Evolutionary conservation across 257 asterid species (phyloP).

Genomic region (Primulina eburnea): DNA sequence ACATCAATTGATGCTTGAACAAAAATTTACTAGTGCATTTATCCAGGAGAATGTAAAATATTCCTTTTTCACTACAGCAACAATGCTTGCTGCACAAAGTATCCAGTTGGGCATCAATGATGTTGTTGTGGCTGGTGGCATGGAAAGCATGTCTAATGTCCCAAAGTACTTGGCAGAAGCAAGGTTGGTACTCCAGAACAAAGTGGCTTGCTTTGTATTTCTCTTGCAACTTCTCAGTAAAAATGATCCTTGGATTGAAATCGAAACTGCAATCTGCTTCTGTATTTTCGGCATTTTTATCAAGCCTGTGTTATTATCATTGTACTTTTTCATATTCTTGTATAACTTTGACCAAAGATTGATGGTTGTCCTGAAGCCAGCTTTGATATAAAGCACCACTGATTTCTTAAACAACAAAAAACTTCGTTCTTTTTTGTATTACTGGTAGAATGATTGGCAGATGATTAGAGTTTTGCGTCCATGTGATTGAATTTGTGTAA

Average conservation of each 20-base stretch:
- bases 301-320: background rate
- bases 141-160: constrained; percentile 98
- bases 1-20: constrained; percentile 12
- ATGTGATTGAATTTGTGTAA: background rate
- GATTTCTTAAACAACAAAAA: background rate
- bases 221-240: constrained; percentile 2
- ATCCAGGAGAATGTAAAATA: constrained; percentile 2
- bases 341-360: too few species aligned
- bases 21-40: background rate
- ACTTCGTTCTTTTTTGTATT: constrained; percentile 13
- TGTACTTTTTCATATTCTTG: background rate
- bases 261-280: background rate
- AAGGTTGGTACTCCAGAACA: constrained; percentile 50
- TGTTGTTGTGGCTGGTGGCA: constrained; percentile 99
- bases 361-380: background rate
- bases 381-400: constrained; percentile 6
- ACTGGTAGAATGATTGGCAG: background rate
- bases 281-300: background rate
- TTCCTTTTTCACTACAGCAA: constrained; percentile 55
- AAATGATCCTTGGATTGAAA: background rate
- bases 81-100: constrained; percentile 90
- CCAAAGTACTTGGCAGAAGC: constrained; percentile 95
- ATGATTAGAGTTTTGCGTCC: constrained; percentile 1
- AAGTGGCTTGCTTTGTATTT: background rate
- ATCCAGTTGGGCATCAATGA: constrained; percentile 93